phyloP scores from a whole-genome alignment of 2,329 filamentous ascomycete genomes.

The Cordyceps javanica region DNA sequence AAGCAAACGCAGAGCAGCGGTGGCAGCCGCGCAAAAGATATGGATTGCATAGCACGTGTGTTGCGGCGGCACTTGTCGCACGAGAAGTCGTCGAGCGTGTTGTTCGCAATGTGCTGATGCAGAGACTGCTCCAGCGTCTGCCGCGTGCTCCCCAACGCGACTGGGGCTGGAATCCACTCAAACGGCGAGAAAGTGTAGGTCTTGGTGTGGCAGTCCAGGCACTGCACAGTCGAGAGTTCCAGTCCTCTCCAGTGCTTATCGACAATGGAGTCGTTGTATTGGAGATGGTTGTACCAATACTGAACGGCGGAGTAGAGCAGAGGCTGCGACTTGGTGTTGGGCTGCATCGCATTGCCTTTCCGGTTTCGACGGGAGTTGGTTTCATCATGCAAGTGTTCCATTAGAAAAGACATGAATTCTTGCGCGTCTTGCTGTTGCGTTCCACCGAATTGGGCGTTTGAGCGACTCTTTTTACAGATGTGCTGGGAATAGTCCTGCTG shows the following conservation, averaged over 20 bases:
- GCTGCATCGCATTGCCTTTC: constrained; percentile 24
- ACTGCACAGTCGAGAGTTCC: constrained; percentile 65
- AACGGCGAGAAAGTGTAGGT: constrained; percentile 38
- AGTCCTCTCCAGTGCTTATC: constrained; percentile 75
- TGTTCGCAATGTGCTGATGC: constrained; percentile 61
- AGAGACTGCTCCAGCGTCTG: constrained; percentile 56
- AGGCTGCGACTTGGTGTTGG: constrained; percentile 27
- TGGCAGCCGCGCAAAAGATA: constrained; percentile 71
- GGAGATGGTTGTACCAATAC: constrained; percentile 68
- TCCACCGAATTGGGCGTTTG: constrained; percentile 55
- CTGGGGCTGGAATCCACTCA: constrained; percentile 48
- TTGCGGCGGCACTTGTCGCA: constrained; percentile 70
- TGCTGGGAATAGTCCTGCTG: constrained; percentile 48
- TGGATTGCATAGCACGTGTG: constrained; percentile 62
- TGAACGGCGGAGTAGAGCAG: constrained; percentile 55
- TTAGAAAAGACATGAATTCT: constrained; percentile 79
- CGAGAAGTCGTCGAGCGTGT: constrained; percentile 61
- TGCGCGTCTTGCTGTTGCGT: constrained; percentile 81
- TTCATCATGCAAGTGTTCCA: constrained; percentile 79
- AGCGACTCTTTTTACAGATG: constrained; percentile 26
- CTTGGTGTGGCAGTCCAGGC: constrained; percentile 50
- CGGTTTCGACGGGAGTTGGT: constrained; percentile 58
- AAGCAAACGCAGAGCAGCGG: constrained; percentile 73
- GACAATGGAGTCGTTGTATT: constrained; percentile 67
- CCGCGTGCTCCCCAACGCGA: constrained; percentile 23